These are phyloP conservation scores for Iris pallida DNA, from an alignment of 116 monocot genomes.

Conservation along the genomic window DNA sequence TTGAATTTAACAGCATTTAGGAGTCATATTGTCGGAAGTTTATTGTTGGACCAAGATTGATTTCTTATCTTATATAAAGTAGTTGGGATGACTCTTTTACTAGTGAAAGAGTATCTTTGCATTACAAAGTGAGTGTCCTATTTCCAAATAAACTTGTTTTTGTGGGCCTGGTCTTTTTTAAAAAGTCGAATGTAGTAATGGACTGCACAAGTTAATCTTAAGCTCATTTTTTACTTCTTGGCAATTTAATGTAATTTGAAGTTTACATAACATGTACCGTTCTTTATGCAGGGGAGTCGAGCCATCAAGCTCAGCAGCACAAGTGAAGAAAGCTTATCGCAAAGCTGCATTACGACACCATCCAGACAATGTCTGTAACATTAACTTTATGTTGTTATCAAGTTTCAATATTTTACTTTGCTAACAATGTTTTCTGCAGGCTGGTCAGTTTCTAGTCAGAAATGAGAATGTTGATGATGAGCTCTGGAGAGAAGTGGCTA, in stretches of 20 bases:
- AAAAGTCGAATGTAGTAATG: too few species aligned
- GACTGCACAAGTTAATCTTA: background rate
- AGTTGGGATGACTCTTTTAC: background rate
- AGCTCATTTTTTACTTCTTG: background rate
- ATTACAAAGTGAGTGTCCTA: background rate
- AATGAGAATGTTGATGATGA: conserved; percentile 69
- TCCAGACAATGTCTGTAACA: conserved; percentile 75
- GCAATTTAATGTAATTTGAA: background rate
- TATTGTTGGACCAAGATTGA: too few species aligned
- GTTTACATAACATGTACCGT: background rate
- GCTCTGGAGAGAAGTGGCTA: conserved; percentile 70
- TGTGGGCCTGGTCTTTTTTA: background rate
- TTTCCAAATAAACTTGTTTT: background rate
- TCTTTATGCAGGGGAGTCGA: conserved; percentile 69
- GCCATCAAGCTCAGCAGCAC: conserved; percentile 60
- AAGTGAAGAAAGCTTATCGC: conserved; percentile 90
- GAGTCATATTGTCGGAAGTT: conserved; percentile 1
- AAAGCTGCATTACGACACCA: conserved; percentile 93
- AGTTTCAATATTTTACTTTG: conserved; percentile 1
- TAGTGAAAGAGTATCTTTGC: background rate
- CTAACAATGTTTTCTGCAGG: conserved; percentile 37
- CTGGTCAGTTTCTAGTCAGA: conserved; percentile 65
- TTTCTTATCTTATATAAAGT: too few species aligned
- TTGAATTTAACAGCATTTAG: too few species aligned
- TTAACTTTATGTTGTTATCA: background rate